These are phyloP conservation scores for Pueraria montana DNA, from an alignment of 306 rosid genomes.

Conservation along the genomic window DNA sequence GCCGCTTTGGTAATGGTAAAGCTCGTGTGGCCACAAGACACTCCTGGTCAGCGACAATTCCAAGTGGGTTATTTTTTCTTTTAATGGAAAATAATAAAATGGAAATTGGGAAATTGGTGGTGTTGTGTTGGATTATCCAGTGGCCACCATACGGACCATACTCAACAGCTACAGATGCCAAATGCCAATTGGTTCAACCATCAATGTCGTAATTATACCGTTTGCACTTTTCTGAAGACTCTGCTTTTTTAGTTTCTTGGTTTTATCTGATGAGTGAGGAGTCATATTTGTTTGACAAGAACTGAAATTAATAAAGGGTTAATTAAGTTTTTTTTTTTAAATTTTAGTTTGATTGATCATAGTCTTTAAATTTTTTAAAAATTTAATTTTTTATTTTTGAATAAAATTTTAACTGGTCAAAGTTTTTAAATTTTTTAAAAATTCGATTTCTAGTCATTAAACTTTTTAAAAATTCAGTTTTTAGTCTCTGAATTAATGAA, in stretches of 20 bases:
- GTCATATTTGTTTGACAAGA: not conserved
- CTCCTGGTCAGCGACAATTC: constrained; percentile 47
- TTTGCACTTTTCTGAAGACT: not conserved
- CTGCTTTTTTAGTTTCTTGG: not conserved
- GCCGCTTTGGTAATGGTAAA: constrained; percentile 54
- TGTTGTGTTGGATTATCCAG: constrained; percentile 1
- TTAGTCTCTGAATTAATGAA: too few species aligned
- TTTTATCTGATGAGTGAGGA: not conserved
- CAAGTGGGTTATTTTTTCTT: constrained; percentile 31
- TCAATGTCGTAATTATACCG: constrained; percentile 18
- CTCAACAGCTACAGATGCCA: not conserved
- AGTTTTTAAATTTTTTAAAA: too few species aligned
- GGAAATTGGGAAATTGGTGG: constrained; percentile 4
- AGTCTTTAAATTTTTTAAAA: too few species aligned
- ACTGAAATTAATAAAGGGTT: not conserved
- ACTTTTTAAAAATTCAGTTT: too few species aligned
- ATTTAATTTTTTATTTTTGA: too few species aligned
- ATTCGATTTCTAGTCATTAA: too few species aligned
- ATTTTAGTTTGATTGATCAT: too few species aligned
- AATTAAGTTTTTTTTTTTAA: too few species aligned
- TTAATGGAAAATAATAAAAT: not conserved
- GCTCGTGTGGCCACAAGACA: constrained; percentile 62
- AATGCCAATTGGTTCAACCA: not conserved
- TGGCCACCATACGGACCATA: not conserved
- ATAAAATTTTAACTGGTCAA: too few species aligned